Conservation (phyloP, 345 rosid species). For the Acer negundo region DNA sequence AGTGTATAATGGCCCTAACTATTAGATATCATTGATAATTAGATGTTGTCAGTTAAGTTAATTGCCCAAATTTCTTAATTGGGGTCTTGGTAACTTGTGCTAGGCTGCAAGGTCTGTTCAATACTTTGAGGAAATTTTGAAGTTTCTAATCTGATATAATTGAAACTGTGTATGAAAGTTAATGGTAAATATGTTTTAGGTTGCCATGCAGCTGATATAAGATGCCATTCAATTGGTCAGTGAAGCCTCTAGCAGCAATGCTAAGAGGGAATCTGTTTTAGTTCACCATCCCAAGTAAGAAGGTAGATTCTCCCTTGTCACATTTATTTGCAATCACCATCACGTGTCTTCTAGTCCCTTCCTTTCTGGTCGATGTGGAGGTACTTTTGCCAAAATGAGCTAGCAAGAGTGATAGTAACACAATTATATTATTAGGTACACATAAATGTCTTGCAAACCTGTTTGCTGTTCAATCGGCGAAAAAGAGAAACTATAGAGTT, state of each 20-base stretch:
- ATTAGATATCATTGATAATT: neutral
- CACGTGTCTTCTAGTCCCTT: neutral
- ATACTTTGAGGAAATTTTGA: too few species aligned
- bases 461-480: neutral
- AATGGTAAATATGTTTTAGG: neutral
- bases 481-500: neutral
- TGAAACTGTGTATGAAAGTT: neutral
- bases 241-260: neutral
- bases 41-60: neutral
- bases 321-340: neutral
- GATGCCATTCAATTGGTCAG: neutral
- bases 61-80: too few species aligned
- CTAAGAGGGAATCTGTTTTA: neutral
- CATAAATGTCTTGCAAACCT: neutral
- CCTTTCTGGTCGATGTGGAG: neutral
- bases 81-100: too few species aligned
- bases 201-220: neutral
- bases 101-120: too few species aligned
- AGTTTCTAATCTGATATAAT: too few species aligned
- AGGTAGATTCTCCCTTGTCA: neutral
- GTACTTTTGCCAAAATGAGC: neutral
- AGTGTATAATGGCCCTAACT: neutral
- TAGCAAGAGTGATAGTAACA: neutral
- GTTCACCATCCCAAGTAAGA: neutral
- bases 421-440: neutral